Conservation (phyloP, 768 basidiomycete species). For the Tephrocybe sp. region DNA sequence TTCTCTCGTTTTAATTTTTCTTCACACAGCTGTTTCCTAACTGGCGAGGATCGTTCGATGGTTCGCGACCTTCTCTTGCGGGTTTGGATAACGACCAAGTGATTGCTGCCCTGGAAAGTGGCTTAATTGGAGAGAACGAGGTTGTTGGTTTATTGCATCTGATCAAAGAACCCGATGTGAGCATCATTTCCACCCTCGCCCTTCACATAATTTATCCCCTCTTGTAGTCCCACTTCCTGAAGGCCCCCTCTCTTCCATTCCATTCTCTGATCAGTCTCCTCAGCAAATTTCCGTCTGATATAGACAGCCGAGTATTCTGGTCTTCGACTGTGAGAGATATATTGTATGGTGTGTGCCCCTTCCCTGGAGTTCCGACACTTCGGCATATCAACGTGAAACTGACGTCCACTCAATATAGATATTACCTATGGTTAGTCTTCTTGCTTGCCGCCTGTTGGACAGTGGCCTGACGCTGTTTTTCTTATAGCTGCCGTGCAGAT, state of each 20-base stretch:
- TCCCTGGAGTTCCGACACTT: neutral
- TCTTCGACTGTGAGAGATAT: slow-evolving; percentile 58
- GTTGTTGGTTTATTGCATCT: slow-evolving; percentile 66
- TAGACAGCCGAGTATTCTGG: slow-evolving; percentile 79
- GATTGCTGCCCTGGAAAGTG: slow-evolving; percentile 59
- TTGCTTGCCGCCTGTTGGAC: neutral
- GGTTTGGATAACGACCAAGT: slow-evolving; percentile 60
- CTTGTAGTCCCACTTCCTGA: slow-evolving; percentile 78
- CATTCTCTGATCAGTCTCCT: slow-evolving; percentile 74
- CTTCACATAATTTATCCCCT: slow-evolving; percentile 11
- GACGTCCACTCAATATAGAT: slow-evolving; percentile 25
- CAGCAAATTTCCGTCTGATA: slow-evolving; percentile 76
- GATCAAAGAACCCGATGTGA: slow-evolving; percentile 75
- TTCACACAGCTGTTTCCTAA: slow-evolving; percentile 68
- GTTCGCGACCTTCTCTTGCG: slow-evolving; percentile 64
- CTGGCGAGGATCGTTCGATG: slow-evolving; percentile 77
- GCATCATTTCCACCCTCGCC: slow-evolving; percentile 20
- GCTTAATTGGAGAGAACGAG: slow-evolving; percentile 67
- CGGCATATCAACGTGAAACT: neutral
- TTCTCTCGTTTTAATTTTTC: neutral
- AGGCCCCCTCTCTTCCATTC: slow-evolving; percentile 81
- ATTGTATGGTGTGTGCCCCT: slow-evolving; percentile 56
- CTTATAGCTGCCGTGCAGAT: slow-evolving; percentile 53
- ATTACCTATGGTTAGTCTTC: slow-evolving; percentile 34
- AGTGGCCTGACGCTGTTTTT: slow-evolving; percentile 7